Evolutionary conservation across 2,329 filamentous ascomycete species (phyloP).

Genomic region (Pseudovirgaria hyperparasitica): DNA sequence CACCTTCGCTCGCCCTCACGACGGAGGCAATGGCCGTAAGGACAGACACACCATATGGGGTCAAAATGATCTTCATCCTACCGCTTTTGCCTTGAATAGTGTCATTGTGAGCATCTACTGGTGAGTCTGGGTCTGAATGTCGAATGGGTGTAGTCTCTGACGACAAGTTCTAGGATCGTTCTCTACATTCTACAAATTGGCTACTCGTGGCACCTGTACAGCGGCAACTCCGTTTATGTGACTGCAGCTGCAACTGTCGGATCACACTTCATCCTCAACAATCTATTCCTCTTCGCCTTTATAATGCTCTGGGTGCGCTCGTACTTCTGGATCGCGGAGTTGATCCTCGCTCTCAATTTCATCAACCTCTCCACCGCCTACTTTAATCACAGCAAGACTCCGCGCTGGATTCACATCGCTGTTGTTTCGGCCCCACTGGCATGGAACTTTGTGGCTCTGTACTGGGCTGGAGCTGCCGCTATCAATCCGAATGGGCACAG

Average conservation of each 20-base stretch:
- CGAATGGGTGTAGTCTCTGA: no score
- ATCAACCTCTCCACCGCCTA: constrained; percentile 68
- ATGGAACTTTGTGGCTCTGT: constrained; percentile 76
- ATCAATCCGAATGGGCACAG: constrained; percentile 46
- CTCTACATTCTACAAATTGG: constrained; percentile 64
- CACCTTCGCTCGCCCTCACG: constrained; percentile 48
- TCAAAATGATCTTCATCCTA: constrained; percentile 53
- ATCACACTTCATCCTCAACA: constrained; percentile 75
- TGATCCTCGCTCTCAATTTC: constrained; percentile 69
- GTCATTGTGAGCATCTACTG: constrained; percentile 60
- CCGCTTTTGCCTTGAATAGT: constrained; percentile 64
- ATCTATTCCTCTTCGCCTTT: constrained; percentile 70
- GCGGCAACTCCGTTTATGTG: constrained; percentile 47
- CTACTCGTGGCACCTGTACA: constrained; percentile 69
- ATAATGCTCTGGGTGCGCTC: constrained; percentile 70
- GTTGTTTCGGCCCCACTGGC: constrained; percentile 66
- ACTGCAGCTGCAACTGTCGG: constrained; percentile 64
- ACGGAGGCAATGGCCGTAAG: constrained; percentile 44
- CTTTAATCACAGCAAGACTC: constrained; percentile 62
- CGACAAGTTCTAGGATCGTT: constrained; percentile 42
- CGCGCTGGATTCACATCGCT: constrained; percentile 63
- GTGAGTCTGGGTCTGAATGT: constrained; percentile 35
- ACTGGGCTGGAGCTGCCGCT: constrained; percentile 80
- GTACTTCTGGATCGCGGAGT: constrained; percentile 62
- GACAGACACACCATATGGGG: constrained; percentile 55